Evolutionary conservation across 306 rosid genomes (phyloP).

Genomic region (Styphnolobium japonicum): DNA sequence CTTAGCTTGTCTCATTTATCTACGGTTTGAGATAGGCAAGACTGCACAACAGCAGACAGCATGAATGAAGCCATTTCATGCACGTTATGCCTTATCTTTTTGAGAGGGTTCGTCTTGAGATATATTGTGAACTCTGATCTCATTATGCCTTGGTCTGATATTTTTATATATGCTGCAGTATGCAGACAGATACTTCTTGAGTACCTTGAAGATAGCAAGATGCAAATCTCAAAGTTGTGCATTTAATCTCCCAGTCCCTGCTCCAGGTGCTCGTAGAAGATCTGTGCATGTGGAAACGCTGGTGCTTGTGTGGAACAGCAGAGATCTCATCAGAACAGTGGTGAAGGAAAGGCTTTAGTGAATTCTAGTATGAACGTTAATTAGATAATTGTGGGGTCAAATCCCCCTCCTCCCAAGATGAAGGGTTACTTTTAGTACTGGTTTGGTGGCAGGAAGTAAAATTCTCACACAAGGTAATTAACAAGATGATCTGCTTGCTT

Average conservation of each 20-base stretch:
- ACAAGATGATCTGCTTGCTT: background rate
- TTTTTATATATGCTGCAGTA: constrained; percentile 27
- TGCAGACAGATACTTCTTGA: constrained; percentile 40
- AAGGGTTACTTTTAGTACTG: background rate
- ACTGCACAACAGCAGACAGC: background rate
- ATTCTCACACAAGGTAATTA: background rate
- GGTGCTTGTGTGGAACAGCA: constrained; percentile 62
- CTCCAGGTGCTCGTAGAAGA: constrained; percentile 24
- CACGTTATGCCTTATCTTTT: background rate
- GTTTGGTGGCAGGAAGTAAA: background rate
- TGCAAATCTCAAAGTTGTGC: constrained; percentile 48
- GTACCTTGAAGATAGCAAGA: constrained; percentile 66
- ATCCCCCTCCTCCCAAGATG: background rate
- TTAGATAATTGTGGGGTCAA: background rate
- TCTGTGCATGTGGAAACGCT: constrained; percentile 66
- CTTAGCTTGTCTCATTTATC: background rate
- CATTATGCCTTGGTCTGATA: constrained; percentile 24
- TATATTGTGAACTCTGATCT: background rate
- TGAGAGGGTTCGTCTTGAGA: background rate
- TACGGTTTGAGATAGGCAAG: background rate
- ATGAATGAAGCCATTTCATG: background rate
- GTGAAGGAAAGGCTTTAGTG: constrained; percentile 67
- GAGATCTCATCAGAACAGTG: constrained; percentile 41
- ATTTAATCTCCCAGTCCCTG: constrained; percentile 24
- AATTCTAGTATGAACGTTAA: background rate